phyloP scores from a whole-genome alignment of 805 yeast genomes.

The Metschnikowia lunata region DNA sequence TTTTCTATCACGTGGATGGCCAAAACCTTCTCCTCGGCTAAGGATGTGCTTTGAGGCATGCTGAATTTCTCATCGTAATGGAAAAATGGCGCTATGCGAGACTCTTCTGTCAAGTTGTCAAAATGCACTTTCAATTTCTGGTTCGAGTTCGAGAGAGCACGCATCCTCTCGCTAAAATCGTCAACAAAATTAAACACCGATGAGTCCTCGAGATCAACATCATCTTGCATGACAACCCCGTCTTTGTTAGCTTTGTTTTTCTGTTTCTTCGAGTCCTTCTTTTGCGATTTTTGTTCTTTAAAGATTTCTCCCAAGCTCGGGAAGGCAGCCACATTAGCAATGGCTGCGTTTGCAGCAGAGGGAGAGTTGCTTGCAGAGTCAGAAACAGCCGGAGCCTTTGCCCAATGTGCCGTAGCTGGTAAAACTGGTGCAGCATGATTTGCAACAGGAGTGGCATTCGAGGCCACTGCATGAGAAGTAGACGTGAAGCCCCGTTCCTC shows the following conservation, averaged over 20 bases:
- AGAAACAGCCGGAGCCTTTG: conserved; percentile 20
- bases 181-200: conserved; percentile 47
- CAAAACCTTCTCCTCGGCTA: conserved; percentile 32
- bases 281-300: conserved; percentile 33
- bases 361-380: conserved; percentile 35
- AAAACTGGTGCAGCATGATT: conserved; percentile 39
- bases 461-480: background rate
- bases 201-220: conserved; percentile 44
- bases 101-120: conserved; percentile 23
- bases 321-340: conserved; percentile 51
- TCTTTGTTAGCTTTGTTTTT: conserved; percentile 31
- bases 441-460: conserved; percentile 9
- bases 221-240: conserved; percentile 41
- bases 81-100: conserved; percentile 42
- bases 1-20: conserved; percentile 41
- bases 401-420: conserved; percentile 50
- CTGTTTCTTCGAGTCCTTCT: conserved; percentile 27
- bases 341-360: conserved; percentile 29
- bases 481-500: conserved; percentile 8
- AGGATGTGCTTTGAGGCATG: conserved; percentile 29
- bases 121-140: conserved; percentile 40
- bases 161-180: conserved; percentile 41
- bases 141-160: conserved; percentile 30
- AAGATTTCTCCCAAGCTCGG: conserved; percentile 53
- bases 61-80: conserved; percentile 36